Evolutionary conservation across 2,329 filamentous ascomycete genomes (phyloP), one percentile per base, ranked within the genome.

Genomic region (Purpureocillium takamizusanense): DNA sequence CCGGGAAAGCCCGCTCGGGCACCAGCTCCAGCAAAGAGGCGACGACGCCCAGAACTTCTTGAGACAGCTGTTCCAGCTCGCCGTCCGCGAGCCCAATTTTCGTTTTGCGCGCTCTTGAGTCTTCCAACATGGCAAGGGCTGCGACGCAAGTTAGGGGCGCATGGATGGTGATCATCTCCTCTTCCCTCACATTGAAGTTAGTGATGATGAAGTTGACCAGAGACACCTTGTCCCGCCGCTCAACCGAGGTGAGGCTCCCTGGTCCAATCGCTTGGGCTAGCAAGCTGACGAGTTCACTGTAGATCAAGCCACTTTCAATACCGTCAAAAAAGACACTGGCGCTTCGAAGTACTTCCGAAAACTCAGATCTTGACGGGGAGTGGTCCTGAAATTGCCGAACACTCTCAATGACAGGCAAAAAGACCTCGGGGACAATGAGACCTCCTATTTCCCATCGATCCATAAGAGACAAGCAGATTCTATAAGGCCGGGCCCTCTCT

Each of bases 391-490:
- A 97, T 33, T 70, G 66, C 47, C 82, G 79, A 29, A 94, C 81
- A 50, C 83, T 94, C 54, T 81, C 74, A 50, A 98, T 76, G 18
- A 90, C 81, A 4, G 89, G 85, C 12, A 95, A 68, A 53, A 98
- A 97, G 12, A 97, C 76, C 43, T 87, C 81, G 0, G 89, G 86
- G 2, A 97, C 83, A 34, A 98, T 80, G 14, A 90, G 70, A 2
- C 87, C 87, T 23, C 92, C 92, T 47, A 98, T 90, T 57, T 98
- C 92, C 89, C 88, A 97, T 42, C 89, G 81, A 61, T 98, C 92
- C 92, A 98, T 97, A 37, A 98, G 69, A 13, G 94, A 95, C 3
- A 97, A 72, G 52, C 88, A 94, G 45, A 97, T 86, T 40, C 89
- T 81, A 55, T 94, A 95, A 1, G 92, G 90, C 30, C 81, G 80